phyloP scores from a whole-genome alignment of 495 filamentous ascomycete genomes.

The Talaromyces wortmannii region DNA sequence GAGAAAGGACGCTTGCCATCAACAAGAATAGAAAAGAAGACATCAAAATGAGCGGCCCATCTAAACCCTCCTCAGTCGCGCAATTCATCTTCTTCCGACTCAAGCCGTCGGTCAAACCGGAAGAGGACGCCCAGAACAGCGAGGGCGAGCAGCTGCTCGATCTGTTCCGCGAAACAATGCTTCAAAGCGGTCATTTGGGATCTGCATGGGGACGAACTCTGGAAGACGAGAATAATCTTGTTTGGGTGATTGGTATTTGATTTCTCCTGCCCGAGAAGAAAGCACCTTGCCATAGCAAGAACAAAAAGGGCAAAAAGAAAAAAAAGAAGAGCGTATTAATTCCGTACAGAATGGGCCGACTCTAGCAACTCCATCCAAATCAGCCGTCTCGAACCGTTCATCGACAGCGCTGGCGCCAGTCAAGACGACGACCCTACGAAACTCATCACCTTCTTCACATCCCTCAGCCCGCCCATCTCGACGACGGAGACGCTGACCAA shows the following conservation, averaged over 20 bases:
- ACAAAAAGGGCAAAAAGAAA: neutral
- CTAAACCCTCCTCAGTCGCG: slow-evolving; percentile 11
- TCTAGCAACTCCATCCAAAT: slow-evolving; percentile 17
- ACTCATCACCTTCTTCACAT: slow-evolving; percentile 20
- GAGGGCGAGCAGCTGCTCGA: slow-evolving; percentile 22
- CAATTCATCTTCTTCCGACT: slow-evolving; percentile 35
- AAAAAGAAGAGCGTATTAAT: neutral
- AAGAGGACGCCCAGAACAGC: slow-evolving; percentile 24
- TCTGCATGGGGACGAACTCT: slow-evolving; percentile 33
- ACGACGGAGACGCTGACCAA: slow-evolving; percentile 22
- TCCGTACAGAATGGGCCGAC: slow-evolving; percentile 30
- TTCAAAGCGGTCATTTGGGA: slow-evolving; percentile 27
- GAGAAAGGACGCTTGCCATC: neutral
- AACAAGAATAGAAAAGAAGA: neutral
- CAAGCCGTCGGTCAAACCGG: slow-evolving; percentile 31
- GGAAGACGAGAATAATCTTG: slow-evolving; percentile 27
- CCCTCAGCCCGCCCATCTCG: slow-evolving; percentile 22
- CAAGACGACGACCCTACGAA: neutral
- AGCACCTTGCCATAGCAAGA: neutral
- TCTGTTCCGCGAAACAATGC: slow-evolving; percentile 18
- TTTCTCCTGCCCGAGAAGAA: neutral
- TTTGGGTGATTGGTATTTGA: slow-evolving; percentile 33
- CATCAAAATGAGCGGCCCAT: neutral
- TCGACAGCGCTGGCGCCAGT: slow-evolving; percentile 12
- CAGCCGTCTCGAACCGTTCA: slow-evolving; percentile 15